Evolutionary conservation across 352 stramenopile genomes (phyloP).

Genomic region (Phytophthora colocasiae): DNA sequence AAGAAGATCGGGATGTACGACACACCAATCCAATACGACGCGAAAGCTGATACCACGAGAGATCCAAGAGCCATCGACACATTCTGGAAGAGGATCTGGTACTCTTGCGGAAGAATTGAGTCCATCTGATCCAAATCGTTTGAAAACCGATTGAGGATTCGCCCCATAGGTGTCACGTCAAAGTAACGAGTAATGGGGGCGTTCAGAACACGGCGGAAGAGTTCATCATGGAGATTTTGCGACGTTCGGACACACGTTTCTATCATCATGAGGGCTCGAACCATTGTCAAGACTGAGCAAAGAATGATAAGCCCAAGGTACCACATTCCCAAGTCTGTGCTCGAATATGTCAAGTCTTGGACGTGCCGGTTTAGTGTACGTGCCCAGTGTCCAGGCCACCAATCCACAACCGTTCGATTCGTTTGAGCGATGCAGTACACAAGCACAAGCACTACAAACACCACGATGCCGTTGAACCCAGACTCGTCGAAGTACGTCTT

Average conservation of each 20-base stretch:
- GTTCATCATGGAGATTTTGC: constrained; percentile 39
- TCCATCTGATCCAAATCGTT: constrained; percentile 64
- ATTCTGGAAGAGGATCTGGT: constrained; percentile 38
- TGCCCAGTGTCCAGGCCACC: constrained; percentile 50
- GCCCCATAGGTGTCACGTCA: constrained; percentile 58
- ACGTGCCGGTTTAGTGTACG: not conserved
- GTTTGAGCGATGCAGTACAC: constrained; percentile 25
- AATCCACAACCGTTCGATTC: constrained; percentile 37
- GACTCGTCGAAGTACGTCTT: constrained; percentile 43
- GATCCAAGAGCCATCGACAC: constrained; percentile 36
- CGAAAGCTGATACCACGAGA: constrained; percentile 48
- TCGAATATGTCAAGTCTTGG: constrained; percentile 38
- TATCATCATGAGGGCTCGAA: constrained; percentile 32
- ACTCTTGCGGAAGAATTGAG: constrained; percentile 43
- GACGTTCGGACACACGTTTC: constrained; percentile 38
- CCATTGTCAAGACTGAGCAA: constrained; percentile 26
- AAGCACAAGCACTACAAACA: constrained; percentile 9
- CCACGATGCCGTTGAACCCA: constrained; percentile 26
- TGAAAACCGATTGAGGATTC: constrained; percentile 62
- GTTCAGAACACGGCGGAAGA: constrained; percentile 47
- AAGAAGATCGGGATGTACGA: constrained; percentile 64
- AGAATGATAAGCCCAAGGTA: constrained; percentile 41
- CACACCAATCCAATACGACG: constrained; percentile 49
- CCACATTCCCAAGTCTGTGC: constrained; percentile 41
- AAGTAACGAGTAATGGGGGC: constrained; percentile 62